Base-by-base conservation (phyloP, 352 stramenopile species). In the Thraustochytrium striatum region DNA sequence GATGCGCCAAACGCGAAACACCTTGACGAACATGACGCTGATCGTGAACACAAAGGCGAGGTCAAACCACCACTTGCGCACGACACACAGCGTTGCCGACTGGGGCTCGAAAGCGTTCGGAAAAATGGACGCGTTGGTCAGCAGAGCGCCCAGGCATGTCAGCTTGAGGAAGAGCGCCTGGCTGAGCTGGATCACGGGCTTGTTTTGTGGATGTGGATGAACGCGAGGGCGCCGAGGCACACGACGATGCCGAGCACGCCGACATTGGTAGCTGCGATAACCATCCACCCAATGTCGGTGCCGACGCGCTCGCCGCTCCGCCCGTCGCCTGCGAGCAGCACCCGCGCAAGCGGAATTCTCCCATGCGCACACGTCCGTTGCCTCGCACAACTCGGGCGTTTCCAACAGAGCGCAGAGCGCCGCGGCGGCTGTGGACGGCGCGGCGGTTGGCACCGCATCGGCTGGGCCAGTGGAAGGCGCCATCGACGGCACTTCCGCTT, bases 131-230 rank as follows among this genome's bases (percentile, higher is more conserved):
- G 69, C 25, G 69, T 79, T 79, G 28, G 72, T 38, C 16, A 79
- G 25, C 21, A 79, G 39, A 36, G 32, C 69, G 36, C 69, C 69
- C 11, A 79, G 50, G 43, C 69, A 79, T 3, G 72, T 9, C 21
- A 79, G 69, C 57, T 79, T 79, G 38, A 79, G 57, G 53, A 79
- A 79, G 30, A 79, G 57, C 25, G 38, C 25, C 69, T 79, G 69
- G 55, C 69, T 79, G 50, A 79, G 69, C 69, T 79, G 69, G 30
- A 79, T 73, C 21, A 79, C 69, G 55, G 69, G 69, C 39, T 79
- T 79, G 50, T 61, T 19, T 52, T 30, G 57, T 79, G 69, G 33
- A 69, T 79, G 21, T 69, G 55, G 39, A 79, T 79, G 33, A 79
- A 79, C 28, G 72, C 53, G 36, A 79, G 69, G 9, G 69, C 69